Evolutionary conservation across 1,284 basidiomycete species (phyloP), one percentile per base, ranked within the genome.

Genomic region (Gomphus bonarii): DNA sequence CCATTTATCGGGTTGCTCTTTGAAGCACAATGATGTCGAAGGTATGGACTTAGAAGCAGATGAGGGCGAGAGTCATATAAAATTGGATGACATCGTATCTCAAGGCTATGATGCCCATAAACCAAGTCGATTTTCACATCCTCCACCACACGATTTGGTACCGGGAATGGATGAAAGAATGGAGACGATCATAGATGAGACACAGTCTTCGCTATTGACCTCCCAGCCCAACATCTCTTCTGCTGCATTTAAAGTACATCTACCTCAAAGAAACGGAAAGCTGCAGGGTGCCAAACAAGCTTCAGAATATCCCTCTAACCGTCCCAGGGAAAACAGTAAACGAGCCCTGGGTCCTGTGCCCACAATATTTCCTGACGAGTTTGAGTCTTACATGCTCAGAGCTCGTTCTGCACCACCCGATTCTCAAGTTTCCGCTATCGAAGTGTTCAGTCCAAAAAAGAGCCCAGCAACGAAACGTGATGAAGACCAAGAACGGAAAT

Each of bases 101-200:
- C 58, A 50, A 30, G 62, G 63, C 5, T 63, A 62, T 12, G 60
- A 55, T 33, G 60, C 60, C 14, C 25, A 11, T 4, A 30, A 22
- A 30, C 25, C 3, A 48, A 30, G 25, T 30, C n/a, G n/a, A n/a
- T 20, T 25, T 48, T 48, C 46, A 30, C 46, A 3, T 48, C 25
- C 46, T 30, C 30, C 46, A 14, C 46, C 46, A n/a, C 46, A n/a
- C 14, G 46, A 48, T 48, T 31, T 48, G 10, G 11, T 48, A 25
- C 5, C 30, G 16, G 46, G 46, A 5, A 14, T 5, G 8, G 25
- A 25, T 10, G 22, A 14, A n/a, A 10, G 46, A 8, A 7, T 3
- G 28, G 25, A 20, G 25, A 48, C 28, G 11, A 48, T 48, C 46
- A 48, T 48, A 20, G n/a, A 22, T 30, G 46, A 48, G 30, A 48